Evolutionary conservation across 1,139 yeast species (phyloP), one percentile per base, ranked within the genome.

Genomic region (Pichia sp.): DNA sequence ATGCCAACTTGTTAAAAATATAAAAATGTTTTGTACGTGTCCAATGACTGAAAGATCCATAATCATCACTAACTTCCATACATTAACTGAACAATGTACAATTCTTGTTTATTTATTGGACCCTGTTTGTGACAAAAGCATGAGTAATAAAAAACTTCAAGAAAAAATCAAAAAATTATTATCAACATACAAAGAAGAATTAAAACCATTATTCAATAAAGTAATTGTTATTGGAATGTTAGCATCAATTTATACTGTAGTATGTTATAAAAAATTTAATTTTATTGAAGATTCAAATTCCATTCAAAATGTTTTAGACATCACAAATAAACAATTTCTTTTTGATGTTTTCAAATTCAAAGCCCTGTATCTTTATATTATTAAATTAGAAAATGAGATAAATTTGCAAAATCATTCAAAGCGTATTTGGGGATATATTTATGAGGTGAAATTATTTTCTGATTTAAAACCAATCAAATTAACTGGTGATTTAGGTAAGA

Each of bases 151-250:
- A 25, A 46, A 37, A 37, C 34, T 34, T 9, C 16, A 22, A 8
- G 38, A 39, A 3, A 47, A 39, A 30, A 33, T 47, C 6, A 37
- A 33, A n/a, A 41, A 41, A 22, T 30, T 47, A 9, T 10, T 41
- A 7, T 30, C 35, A n/a, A 28, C 27, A 3, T 36, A 39, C 25
- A 27, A 37, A 36, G 35, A 33, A 22, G 41, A 41, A 16, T 16
- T 16, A 16, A 16, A 16, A 16, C 16, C 16, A n/a, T 42, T 16
- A 27, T 46, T 20, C 35, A 42, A 35, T 16, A 16, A 16, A 16
- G 16, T 16, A 16, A 16, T 16, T 16, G 16, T 16, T 16, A n/a
- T 40, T 16, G 46, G 43, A 9, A 24, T 43, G 20, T 29, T 37
- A 4, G 16, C 40, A 8, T 26, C 37, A 24, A 37, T 39, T 23